Evolutionary conservation across 805 yeast genomes (phyloP).

Genomic region (Metschnikowia kunwiensis): DNA sequence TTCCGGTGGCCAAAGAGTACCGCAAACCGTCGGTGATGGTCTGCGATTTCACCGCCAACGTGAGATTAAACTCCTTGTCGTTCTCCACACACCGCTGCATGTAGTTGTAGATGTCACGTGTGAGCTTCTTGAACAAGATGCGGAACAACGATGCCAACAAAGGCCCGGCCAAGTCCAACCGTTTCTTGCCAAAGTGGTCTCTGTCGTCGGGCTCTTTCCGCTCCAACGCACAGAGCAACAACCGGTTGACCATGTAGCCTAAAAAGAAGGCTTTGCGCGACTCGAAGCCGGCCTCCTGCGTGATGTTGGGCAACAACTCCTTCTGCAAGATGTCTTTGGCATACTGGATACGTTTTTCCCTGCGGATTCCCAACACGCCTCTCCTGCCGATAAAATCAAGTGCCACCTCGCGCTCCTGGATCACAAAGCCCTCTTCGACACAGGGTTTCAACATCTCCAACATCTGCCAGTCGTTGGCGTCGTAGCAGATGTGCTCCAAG

Average conservation of each 20-base stretch:
- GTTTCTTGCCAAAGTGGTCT: conserved; percentile 98
- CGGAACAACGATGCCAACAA: conserved; percentile 92
- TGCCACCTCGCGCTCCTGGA: conserved; percentile 97
- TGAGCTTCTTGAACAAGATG: conserved; percentile 86
- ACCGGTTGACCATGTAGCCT: conserved; percentile 96
- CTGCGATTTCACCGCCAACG: conserved; percentile 94
- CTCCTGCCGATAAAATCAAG: conserved; percentile 97
- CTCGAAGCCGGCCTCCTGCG: conserved; percentile 96
- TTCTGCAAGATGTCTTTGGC: conserved; percentile 96
- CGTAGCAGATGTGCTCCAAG: conserved; percentile 96
- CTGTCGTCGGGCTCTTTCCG: conserved; percentile 98
- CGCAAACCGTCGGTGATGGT: conserved; percentile 97
- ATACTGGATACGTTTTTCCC: conserved; percentile 97
- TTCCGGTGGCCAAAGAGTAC: conserved; percentile 98
- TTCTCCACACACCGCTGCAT: conserved; percentile 99
- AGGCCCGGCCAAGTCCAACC: conserved; percentile 98
- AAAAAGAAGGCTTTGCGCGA: conserved; percentile 94
- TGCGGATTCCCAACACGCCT: conserved; percentile 92
- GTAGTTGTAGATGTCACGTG: conserved; percentile 95
- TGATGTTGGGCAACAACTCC: conserved; percentile 94
- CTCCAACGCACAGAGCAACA: conserved; percentile 91
- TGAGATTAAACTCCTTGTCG: conserved; percentile 93
- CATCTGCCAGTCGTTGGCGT: conserved; percentile 99
- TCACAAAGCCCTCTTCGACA: conserved; percentile 97
- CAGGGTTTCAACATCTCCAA: conserved; percentile 98